Conservation (phyloP, 2,329 filamentous ascomycete genomes). For the Penicillium nordicum region DNA sequence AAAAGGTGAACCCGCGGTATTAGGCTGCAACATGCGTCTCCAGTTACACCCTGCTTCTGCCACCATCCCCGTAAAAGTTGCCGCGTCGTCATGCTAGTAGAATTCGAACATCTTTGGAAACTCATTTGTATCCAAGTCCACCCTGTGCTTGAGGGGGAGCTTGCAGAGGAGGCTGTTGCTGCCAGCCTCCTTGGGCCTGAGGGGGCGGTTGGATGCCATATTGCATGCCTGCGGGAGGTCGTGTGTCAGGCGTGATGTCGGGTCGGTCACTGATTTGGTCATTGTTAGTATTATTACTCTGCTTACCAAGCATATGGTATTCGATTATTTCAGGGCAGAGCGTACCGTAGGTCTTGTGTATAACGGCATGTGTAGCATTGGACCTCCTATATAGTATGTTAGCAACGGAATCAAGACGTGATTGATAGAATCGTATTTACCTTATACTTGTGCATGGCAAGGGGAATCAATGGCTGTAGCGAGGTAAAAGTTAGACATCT, state of each 20-base stretch:
- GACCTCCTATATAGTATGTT: slow-evolving; percentile 31
- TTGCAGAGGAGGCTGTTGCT: slow-evolving; percentile 12
- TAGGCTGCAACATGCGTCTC: neutral
- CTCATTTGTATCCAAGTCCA: slow-evolving; percentile 11
- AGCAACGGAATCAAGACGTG: neutral
- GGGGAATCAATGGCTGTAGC: slow-evolving; percentile 38
- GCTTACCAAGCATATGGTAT: neutral
- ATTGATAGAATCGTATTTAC: slow-evolving; percentile 14
- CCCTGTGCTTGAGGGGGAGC: slow-evolving; percentile 20
- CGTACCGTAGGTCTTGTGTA: slow-evolving; percentile 38
- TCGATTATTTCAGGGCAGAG: neutral
- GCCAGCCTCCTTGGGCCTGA: slow-evolving; percentile 18
- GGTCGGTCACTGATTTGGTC: slow-evolving; percentile 30
- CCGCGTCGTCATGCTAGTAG: neutral
- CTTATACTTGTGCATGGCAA: slow-evolving; percentile 40
- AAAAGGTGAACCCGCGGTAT: neutral
- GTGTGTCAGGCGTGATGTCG: slow-evolving; percentile 38
- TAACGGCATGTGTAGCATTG: slow-evolving; percentile 39
- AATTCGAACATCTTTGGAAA: no score
- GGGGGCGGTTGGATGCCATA: slow-evolving; percentile 28
- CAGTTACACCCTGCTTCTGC: neutral
- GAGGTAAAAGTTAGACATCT: slow-evolving; percentile 11
- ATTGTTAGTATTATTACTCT: neutral
- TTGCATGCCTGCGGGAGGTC: slow-evolving; percentile 30
- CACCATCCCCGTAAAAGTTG: neutral